Evolutionary conservation across 2,329 filamentous ascomycete species (phyloP), one percentile per base, ranked within the genome.

Genomic region (Pseudohalonectria lignicola): DNA sequence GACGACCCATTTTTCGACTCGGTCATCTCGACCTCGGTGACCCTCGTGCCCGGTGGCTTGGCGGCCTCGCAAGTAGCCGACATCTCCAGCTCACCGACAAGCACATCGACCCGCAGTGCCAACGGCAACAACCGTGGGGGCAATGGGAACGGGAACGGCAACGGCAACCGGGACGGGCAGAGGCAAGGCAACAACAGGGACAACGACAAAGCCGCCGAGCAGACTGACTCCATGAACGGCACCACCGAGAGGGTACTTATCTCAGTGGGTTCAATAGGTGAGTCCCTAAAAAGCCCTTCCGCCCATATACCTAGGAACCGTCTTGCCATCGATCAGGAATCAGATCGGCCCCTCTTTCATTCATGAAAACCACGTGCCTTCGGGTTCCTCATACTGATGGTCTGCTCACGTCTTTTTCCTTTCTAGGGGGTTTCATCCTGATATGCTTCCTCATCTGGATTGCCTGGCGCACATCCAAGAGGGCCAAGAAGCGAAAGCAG

Each of bases 381-480:
- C n/a, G n/a, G n/a, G n/a, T n/a, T n/a, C n/a, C n/a, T 17, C 31
- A 12, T n/a, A 18, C 29, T 36, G n/a, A 34, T 16, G 12, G 10
- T 26, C 11, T 33, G 15, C 8, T 9, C 11, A 12, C 10, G n/a
- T 19, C 18, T 8, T 29, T 12, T 2, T 3, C 6, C 1, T 8
- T 32, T 8, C 10, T n/a, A 67, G 68, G 62, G 20, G 59, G 56
- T 5, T 65, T 68, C 36, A 60, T 71, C 16, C 48, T 67, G 20
- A 41, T 67, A 8, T 64, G 59, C 37, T 64, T 67, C 41, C 41
- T 69, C 18, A 47, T 48, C 7, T 71, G 64, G 65, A 52, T 69
- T 18, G 48, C 63, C 5, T 68, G 61, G 53, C 57, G 61, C n/a
- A 52, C 53, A 10, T 36, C 56, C 32, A 55, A 55, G 40, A 61